Evolutionary conservation across 1,284 basidiomycete genomes (phyloP).

Genomic region (Boletus hoseneyae): DNA sequence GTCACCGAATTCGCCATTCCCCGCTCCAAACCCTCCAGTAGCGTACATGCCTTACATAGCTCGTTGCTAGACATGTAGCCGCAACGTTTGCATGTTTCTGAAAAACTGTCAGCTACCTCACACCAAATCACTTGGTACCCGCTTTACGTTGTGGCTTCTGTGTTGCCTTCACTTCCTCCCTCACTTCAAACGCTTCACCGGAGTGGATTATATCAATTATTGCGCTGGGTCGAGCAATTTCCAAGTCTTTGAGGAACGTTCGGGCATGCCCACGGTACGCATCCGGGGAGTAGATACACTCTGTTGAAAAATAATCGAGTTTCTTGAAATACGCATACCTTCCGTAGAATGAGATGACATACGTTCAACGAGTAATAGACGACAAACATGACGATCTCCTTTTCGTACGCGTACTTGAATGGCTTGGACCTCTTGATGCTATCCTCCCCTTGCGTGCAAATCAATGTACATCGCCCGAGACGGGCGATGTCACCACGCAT

Average conservation of each 20-base stretch:
- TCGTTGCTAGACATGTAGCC: conserved; percentile 93
- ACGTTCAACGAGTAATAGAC: background rate
- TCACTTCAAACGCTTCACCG: conserved; percentile 84
- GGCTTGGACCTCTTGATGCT: conserved; percentile 97
- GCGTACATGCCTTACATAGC: conserved; percentile 89
- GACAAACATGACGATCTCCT: conserved; percentile 96
- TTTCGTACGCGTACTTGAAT: conserved; percentile 99
- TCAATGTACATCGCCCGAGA: conserved; percentile 89
- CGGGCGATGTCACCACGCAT: conserved; percentile 97
- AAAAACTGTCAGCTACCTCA: background rate
- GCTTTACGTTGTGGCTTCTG: conserved; percentile 77
- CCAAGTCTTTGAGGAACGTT: conserved; percentile 92
- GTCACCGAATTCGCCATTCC: conserved; percentile 67
- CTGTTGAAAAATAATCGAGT: conserved; percentile 98
- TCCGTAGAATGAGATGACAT: conserved; percentile 8
- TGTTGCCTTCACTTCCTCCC: conserved; percentile 71
- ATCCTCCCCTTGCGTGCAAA: conserved; percentile 91
- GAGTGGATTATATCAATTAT: conserved; percentile 99
- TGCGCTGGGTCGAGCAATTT: conserved; percentile 88
- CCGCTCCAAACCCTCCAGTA: conserved; percentile 87
- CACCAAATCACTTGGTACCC: background rate
- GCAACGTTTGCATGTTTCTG: conserved; percentile 86
- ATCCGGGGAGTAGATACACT: conserved; percentile 98
- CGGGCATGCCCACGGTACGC: conserved; percentile 97
- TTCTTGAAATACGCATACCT: conserved; percentile 99